phyloP scores from a whole-genome alignment of 179 eudicot species.

The Corrigiola litoralis region DNA sequence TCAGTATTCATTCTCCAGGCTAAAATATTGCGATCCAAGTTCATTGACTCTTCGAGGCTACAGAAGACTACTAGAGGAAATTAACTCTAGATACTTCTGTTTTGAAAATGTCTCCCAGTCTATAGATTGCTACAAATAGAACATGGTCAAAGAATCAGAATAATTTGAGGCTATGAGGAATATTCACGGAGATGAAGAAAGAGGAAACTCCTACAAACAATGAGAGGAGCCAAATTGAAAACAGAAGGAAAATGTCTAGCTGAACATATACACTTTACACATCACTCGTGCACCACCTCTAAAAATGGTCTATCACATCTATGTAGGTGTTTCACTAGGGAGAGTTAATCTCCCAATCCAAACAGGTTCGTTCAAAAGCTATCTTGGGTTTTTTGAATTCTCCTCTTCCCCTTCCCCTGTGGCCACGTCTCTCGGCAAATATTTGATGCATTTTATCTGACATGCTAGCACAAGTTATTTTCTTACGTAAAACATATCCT shows the following conservation, averaged over 20 bases:
- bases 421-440: too few species aligned
- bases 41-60: too few species aligned
- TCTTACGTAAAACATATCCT: not conserved
- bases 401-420: not conserved
- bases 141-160: not conserved
- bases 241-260: not conserved
- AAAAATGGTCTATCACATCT: too few species aligned
- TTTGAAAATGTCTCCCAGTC: not conserved
- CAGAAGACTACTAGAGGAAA: too few species aligned
- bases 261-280: not conserved
- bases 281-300: not conserved
- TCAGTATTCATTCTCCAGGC: constrained; percentile 4
- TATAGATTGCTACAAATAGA: not conserved
- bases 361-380: too few species aligned
- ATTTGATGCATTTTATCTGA: too few species aligned
- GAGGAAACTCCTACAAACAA: not conserved
- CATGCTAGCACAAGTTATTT: not conserved
- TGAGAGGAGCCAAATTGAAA: not conserved
- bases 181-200: not conserved
- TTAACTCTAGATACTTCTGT: too few species aligned
- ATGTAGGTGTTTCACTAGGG: too few species aligned
- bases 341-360: too few species aligned
- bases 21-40: constrained; percentile 4
- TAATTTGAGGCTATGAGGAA: not conserved
- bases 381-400: too few species aligned